A percentile compares a stretch with the other conserved stretches of the same genome.
phyloP scores from a whole-genome alignment of 768 basidiomycete genomes.

The Amanita thiersii region DNA sequence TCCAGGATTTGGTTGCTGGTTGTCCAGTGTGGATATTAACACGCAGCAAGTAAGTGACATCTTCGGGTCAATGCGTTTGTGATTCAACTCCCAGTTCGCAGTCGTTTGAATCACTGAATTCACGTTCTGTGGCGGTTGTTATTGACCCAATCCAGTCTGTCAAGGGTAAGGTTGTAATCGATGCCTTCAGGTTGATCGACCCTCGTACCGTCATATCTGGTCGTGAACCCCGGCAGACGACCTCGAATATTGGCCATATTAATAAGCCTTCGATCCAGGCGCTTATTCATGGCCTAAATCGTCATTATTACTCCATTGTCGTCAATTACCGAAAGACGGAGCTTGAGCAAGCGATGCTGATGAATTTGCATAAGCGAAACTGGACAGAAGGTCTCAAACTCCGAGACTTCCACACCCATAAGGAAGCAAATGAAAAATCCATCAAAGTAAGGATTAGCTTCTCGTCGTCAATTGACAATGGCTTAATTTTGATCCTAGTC shows the following conservation, averaged over 20 bases:
- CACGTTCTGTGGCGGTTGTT: slow-evolving; percentile 93
- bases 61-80: slow-evolving; percentile 7
- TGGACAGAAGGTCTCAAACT: slow-evolving; percentile 97
- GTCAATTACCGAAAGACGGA: slow-evolving; percentile 99
- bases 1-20: slow-evolving; percentile 99
- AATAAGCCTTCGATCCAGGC: slow-evolving; percentile 99
- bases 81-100: slow-evolving; percentile 21
- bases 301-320: slow-evolving; percentile 96
- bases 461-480: slow-evolving; percentile 10
- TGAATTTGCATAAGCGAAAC: slow-evolving; percentile 98
- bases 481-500: slow-evolving; percentile 39
- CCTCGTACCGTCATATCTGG: slow-evolving; percentile 86
- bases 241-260: slow-evolving; percentile 96
- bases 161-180: slow-evolving; percentile 97
- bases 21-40: slow-evolving; percentile 97
- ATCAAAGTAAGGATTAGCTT: slow-evolving; percentile 66
- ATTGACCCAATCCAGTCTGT: slow-evolving; percentile 99
- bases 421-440: slow-evolving; percentile 83
- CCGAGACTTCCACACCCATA: slow-evolving; percentile 83
- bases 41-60: slow-evolving; percentile 76
- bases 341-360: slow-evolving; percentile 95
- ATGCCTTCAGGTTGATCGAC: slow-evolving; percentile 96
- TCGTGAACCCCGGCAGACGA: slow-evolving; percentile 93
- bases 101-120: slow-evolving; percentile 94
- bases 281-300: slow-evolving; percentile 93